A percentile compares a stretch with the other conserved stretches of the same genome.
Conservation (phyloP, 2,329 filamentous ascomycete genomes). For the Macrophomina tecta region DNA sequence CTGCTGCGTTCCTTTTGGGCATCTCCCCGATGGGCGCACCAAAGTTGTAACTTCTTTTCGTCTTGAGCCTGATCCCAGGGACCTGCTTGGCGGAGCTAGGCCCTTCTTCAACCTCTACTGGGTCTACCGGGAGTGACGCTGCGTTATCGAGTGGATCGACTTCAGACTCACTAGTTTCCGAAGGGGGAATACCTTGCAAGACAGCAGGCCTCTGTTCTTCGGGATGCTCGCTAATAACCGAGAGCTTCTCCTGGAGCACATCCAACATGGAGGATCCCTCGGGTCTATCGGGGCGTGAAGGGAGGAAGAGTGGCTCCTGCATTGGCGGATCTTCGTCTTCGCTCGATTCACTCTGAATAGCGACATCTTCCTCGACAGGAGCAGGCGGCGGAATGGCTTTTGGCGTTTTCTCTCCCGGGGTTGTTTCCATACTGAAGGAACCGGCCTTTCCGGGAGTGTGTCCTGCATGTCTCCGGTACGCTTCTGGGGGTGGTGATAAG, state of each 20-base stretch:
- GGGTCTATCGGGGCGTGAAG: constrained; percentile 16
- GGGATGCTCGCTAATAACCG: constrained; percentile 24
- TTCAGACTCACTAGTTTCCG: constrained; percentile 30
- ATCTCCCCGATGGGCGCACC: constrained; percentile 40
- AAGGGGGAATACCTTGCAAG: constrained; percentile 29
- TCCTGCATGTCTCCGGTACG: constrained; percentile 44
- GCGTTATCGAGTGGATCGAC: constrained; percentile 34
- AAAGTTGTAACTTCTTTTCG: constrained; percentile 42
- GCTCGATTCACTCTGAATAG: constrained; percentile 31
- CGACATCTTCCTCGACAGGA: not conserved
- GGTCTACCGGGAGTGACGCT: constrained; percentile 32
- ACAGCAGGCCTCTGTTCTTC: constrained; percentile 31
- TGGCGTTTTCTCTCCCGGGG: constrained; percentile 25
- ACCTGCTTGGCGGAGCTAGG: constrained; percentile 28
- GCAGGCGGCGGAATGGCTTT: constrained; percentile 3
- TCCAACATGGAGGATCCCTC: constrained; percentile 14
- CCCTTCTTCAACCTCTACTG: constrained; percentile 29
- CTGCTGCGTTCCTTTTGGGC: constrained; percentile 22
- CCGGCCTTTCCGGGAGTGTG: constrained; percentile 41
- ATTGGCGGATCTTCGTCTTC: constrained; percentile 25
- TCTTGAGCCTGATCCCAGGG: constrained; percentile 44
- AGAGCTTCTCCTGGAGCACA: constrained; percentile 16
- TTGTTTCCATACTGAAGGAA: constrained; percentile 17
- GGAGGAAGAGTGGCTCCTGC: constrained; percentile 26
- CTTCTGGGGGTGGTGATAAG: constrained; percentile 42